Percentiles rank a stretch among this genome's conserved stretches.
Evolutionary conservation across 139 green algal species (phyloP).

Genomic region (Chara braunii): DNA sequence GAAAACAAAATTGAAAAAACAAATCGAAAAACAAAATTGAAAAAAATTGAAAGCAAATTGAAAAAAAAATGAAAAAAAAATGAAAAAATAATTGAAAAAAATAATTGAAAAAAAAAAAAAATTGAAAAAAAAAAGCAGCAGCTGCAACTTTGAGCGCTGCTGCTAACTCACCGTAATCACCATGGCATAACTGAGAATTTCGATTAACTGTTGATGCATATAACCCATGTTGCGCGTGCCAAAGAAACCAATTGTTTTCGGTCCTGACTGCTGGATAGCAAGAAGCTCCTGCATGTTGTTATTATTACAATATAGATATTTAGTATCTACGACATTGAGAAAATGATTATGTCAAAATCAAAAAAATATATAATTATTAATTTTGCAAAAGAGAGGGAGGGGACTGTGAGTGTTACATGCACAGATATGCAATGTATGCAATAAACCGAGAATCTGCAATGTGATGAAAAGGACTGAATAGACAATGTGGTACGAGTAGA

Average conservation of each 20-base stretch:
- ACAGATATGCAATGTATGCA: no score
- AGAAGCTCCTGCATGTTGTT: constrained; percentile 81
- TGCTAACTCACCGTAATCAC: constrained; percentile 65
- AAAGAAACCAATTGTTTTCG: constrained; percentile 93
- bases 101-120: neutral
- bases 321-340: neutral
- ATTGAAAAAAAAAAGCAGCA: neutral
- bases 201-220: constrained; percentile 94
- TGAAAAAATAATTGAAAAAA: no score
- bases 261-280: constrained; percentile 85
- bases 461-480: no score
- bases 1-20: no score
- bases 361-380: no score
- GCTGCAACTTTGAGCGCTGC: neutral
- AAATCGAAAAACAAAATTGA: no score
- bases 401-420: no score
- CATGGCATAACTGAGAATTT: constrained; percentile 95
- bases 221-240: constrained; percentile 96
- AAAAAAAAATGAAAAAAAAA: no score
- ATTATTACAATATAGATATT: neutral
- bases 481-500: no score
- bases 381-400: no score
- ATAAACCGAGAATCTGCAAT: no score
- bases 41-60: no score
- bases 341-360: neutral